Evolutionary conservation across 129 eudicot species (phyloP).

Genomic region (Calendula officinalis): DNA sequence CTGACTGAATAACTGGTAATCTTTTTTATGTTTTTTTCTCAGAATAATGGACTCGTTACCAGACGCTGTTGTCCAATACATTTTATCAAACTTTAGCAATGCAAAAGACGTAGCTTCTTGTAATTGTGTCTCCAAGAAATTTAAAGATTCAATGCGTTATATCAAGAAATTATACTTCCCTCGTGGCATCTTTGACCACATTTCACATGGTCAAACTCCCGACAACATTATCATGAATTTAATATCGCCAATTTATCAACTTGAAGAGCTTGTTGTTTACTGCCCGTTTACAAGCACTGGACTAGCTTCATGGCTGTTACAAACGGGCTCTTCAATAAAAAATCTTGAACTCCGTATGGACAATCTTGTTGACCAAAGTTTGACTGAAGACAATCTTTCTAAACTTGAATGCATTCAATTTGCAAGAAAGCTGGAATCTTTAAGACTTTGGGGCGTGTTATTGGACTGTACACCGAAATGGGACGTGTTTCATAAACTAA

Average conservation of each 20-base stretch:
- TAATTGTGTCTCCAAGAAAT: conserved; percentile 69
- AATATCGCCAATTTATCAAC: conserved; percentile 39
- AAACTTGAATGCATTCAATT: conserved; percentile 64
- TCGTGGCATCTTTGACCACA: conserved; percentile 60
- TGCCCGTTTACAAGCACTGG: conserved; percentile 58
- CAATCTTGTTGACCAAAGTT: conserved; percentile 38
- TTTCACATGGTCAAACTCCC: conserved; percentile 38
- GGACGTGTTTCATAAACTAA: conserved; percentile 58
- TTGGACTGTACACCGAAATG: conserved; percentile 63
- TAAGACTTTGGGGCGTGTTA: conserved; percentile 80
- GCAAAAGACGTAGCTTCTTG: conserved; percentile 76
- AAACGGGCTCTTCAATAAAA: conserved; percentile 41
- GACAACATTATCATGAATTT: conserved; percentile 45
- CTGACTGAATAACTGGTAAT: neutral
- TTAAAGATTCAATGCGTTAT: conserved; percentile 64
- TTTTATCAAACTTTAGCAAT: conserved; percentile 50
- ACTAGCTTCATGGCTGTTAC: conserved; percentile 55
- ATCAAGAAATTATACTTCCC: conserved; percentile 64
- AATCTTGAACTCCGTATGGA: conserved; percentile 76
- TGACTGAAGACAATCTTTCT: conserved; percentile 23
- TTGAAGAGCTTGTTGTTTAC: conserved; percentile 72
- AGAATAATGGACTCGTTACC: conserved; percentile 73
- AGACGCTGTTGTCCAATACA: conserved; percentile 69
- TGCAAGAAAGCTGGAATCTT: conserved; percentile 61
- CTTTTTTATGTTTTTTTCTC: conserved; percentile 38